These are phyloP conservation scores for Fusarium agapanthi DNA, from an alignment of 2,329 filamentous ascomycete genomes.

Conservation along the genomic window DNA sequence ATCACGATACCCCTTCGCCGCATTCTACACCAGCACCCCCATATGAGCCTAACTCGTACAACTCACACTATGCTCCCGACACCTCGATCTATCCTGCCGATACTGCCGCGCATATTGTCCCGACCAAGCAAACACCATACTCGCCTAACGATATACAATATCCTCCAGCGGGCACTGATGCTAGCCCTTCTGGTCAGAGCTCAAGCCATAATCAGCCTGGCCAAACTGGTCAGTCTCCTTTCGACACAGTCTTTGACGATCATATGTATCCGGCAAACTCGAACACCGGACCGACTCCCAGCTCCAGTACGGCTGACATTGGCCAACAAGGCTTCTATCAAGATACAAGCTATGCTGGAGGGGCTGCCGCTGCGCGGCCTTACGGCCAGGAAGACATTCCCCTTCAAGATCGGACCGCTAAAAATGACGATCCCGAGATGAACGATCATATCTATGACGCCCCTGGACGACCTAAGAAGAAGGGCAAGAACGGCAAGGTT, in stretches of 20 bases:
- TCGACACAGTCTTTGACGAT: conserved; percentile 74
- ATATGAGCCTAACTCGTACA: conserved; percentile 48
- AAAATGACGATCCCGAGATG: conserved; percentile 53
- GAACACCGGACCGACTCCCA: conserved; percentile 50
- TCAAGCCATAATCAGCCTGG: conserved; percentile 43
- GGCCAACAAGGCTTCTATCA: conserved; percentile 53
- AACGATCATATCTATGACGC: conserved; percentile 72
- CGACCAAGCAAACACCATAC: conserved; percentile 34
- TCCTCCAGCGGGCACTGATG: conserved; percentile 37
- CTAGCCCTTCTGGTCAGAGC: conserved; percentile 38
- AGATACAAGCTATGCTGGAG: conserved; percentile 66
- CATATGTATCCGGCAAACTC: conserved; percentile 67
- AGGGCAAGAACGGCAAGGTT: conserved; percentile 56
- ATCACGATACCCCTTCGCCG: conserved; percentile 53
- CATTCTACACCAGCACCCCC: conserved; percentile 50
- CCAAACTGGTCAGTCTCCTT: conserved; percentile 60
- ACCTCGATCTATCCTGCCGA: conserved; percentile 33
- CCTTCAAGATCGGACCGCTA: conserved; percentile 58
- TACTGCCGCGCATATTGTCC: conserved; percentile 22
- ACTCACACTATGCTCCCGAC: conserved; percentile 37
- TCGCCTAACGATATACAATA: conserved; percentile 36
- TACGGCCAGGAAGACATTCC: conserved; percentile 64
- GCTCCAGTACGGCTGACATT: conserved; percentile 52
- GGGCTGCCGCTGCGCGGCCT: conserved; percentile 52
- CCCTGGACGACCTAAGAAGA: conserved; percentile 43